Conservation (phyloP, 306 rosid genomes). For the Elaeagnus macrophylla region DNA sequence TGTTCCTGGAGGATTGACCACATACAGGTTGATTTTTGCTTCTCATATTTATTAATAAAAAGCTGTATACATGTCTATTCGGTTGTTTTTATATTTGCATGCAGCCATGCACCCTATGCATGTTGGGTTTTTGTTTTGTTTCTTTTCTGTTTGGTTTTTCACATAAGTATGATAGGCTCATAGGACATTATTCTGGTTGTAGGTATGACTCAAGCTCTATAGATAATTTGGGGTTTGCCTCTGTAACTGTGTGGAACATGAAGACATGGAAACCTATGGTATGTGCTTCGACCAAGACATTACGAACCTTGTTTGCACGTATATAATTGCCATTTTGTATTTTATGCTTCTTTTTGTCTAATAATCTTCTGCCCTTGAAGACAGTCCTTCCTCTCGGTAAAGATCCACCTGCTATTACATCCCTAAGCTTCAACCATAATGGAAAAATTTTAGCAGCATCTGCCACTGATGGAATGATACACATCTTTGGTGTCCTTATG, state of each 20-base stretch:
- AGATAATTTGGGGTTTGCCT: constrained; percentile 70
- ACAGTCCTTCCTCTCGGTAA: constrained; percentile 97
- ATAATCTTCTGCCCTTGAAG: constrained; percentile 64
- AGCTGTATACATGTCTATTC: no score
- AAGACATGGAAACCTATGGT: constrained; percentile 94
- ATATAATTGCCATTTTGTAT: constrained; percentile 8
- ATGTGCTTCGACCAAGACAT: constrained; percentile 28
- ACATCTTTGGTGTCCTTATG: constrained; percentile 94
- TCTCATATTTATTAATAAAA: no score
- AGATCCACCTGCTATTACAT: constrained; percentile 96
- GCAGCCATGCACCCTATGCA: no score
- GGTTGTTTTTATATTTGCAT: no score
- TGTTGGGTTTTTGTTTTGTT: not conserved
- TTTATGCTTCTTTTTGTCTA: constrained; percentile 17
- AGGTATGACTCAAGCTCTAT: constrained; percentile 53
- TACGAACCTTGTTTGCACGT: not conserved
- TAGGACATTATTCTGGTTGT: constrained; percentile 16
- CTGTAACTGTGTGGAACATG: constrained; percentile 95
- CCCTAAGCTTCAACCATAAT: constrained; percentile 91
- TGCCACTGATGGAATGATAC: constrained; percentile 96
- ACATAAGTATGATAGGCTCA: constrained; percentile 12
- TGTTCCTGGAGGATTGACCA: no score
- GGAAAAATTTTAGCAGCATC: constrained; percentile 94
- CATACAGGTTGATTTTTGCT: no score
- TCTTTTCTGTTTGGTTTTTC: constrained; percentile 11